phyloP scores from a whole-genome alignment of 192 early-diverging fungal species.

The Rhizophagus sp. region DNA sequence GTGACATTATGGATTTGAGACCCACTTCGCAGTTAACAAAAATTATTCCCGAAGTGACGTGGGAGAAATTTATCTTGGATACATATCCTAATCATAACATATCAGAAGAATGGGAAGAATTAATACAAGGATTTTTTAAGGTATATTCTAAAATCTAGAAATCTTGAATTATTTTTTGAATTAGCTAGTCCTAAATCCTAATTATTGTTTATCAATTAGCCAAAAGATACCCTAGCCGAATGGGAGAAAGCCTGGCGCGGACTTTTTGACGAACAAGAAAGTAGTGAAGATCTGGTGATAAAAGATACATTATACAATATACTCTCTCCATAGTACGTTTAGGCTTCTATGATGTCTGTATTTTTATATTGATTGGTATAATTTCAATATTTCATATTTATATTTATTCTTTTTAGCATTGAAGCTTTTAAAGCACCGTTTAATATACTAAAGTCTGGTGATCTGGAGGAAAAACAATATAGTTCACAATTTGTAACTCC shows the following conservation, averaged over 20 bases:
- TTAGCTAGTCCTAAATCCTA: constrained; percentile 30
- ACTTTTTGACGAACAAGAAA: constrained; percentile 15
- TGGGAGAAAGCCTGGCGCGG: constrained; percentile 1
- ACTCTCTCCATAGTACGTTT: constrained; percentile 18
- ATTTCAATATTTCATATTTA: constrained; percentile 5
- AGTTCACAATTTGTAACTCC: constrained; percentile 12
- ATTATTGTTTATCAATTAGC: constrained; percentile 23
- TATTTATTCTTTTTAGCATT: constrained; percentile 19
- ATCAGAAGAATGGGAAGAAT: constrained; percentile 15
- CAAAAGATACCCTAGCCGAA: constrained; percentile 9
- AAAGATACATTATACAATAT: constrained; percentile 2
- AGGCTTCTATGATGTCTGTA: not conserved
- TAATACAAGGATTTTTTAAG: constrained; percentile 21
- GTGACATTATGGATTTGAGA: constrained; percentile 20
- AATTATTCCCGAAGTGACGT: constrained; percentile 4
- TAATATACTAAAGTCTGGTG: constrained; percentile 18
- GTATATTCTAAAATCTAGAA: constrained; percentile 20
- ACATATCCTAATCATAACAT: constrained; percentile 23
- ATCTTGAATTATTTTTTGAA: constrained; percentile 2
- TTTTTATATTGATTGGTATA: constrained; percentile 4
- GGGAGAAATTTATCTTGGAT: constrained; percentile 13
- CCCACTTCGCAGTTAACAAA: constrained; percentile 17
- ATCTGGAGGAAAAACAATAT: constrained; percentile 18
- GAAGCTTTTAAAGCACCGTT: constrained; percentile 9
- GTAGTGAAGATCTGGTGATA: constrained; percentile 2